A percentile compares a stretch with the other conserved stretches of the same genome.
phyloP scores from a whole-genome alignment of 495 filamentous ascomycete species.

The Umbilicaria muhlenbergii region DNA sequence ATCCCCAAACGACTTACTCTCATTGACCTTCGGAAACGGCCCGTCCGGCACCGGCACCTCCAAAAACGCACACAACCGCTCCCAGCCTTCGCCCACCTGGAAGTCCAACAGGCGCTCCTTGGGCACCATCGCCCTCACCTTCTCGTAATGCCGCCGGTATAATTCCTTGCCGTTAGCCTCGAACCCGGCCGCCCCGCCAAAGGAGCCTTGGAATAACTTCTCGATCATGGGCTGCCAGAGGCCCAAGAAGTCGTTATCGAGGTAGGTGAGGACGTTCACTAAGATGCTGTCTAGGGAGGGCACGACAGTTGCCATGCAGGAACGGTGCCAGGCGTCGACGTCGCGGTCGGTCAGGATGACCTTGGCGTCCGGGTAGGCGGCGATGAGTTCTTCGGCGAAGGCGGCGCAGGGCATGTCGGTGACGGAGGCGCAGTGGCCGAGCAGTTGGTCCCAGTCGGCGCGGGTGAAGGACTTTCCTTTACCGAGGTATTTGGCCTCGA shows the following conservation, averaged over 20 bases:
- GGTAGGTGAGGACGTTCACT: neutral
- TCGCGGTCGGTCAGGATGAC: constrained; percentile 32
- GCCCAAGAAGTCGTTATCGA: neutral
- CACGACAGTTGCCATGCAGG: neutral
- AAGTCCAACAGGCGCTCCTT: neutral
- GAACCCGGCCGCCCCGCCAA: constrained; percentile 18
- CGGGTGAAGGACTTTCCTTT: constrained; percentile 27
- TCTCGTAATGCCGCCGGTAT: constrained; percentile 19
- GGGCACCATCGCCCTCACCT: constrained; percentile 17
- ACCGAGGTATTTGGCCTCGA: constrained; percentile 32
- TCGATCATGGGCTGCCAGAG: neutral
- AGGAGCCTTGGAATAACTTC: constrained; percentile 1
- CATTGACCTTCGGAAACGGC: constrained; percentile 22
- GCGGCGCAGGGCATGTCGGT: constrained; percentile 23
- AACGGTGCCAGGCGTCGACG: constrained; percentile 7
- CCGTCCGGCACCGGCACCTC: constrained; percentile 19
- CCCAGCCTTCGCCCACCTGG: constrained; percentile 17
- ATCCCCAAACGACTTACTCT: neutral
- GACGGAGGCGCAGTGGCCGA: constrained; percentile 29
- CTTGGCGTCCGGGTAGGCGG: constrained; percentile 34
- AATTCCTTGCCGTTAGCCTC: constrained; percentile 1
- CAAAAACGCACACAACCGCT: constrained; percentile 23
- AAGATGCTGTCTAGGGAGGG: neutral
- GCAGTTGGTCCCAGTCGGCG: constrained; percentile 35
- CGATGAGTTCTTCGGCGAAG: constrained; percentile 24